Conservation (phyloP, 768 basidiomycete species). For the Tulasnella sp. region DNA sequence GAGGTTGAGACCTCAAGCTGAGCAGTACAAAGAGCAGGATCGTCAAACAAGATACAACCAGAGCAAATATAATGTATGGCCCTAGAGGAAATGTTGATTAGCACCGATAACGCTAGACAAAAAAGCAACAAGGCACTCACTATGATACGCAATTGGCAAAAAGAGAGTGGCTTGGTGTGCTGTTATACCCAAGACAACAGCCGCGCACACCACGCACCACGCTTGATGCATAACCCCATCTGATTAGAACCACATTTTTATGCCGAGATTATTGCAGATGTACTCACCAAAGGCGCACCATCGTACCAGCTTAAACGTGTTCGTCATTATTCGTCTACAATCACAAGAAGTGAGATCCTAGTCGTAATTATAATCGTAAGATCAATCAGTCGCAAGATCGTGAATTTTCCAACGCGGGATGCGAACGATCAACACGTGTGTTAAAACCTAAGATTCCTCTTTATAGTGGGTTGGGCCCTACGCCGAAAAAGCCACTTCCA, state of each 20-base stretch:
- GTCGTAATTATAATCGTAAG: conserved; percentile 3
- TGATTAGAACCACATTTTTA: background rate
- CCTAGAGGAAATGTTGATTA: background rate
- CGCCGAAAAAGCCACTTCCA: too few species aligned
- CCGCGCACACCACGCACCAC: conserved; percentile 14
- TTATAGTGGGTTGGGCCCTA: background rate
- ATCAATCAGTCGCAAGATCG: background rate
- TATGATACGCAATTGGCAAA: background rate
- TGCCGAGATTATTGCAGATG: background rate
- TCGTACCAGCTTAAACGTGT: conserved; percentile 9
- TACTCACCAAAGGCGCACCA: conserved; percentile 11
- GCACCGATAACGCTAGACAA: background rate
- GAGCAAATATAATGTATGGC: conserved; percentile 12
- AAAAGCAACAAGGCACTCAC: background rate
- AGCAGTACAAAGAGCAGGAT: conserved; percentile 1
- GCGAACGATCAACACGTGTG: background rate
- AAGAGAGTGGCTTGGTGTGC: conserved; percentile 11
- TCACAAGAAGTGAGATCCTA: background rate
- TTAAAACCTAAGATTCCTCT: background rate
- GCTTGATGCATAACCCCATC: background rate
- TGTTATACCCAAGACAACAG: conserved; percentile 11
- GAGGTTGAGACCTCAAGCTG: conserved; percentile 9
- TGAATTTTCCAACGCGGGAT: background rate
- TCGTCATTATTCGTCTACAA: conserved; percentile 8
- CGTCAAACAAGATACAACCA: conserved; percentile 9